Evolutionary conservation across 768 basidiomycete genomes (phyloP).

Genomic region (Asterophora lycoperdoides): DNA sequence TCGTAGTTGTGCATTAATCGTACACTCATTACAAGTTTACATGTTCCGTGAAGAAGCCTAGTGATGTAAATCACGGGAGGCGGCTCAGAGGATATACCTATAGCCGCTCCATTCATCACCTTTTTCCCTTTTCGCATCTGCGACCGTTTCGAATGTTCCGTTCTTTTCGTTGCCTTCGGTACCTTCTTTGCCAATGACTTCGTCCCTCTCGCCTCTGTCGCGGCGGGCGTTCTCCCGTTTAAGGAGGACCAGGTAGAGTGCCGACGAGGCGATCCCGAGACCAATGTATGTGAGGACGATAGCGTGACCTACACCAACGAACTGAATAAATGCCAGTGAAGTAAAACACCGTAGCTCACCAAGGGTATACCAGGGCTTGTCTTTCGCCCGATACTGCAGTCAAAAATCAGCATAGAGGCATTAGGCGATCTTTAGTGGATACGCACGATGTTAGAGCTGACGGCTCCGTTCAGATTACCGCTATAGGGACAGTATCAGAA

Average conservation of each 20-base stretch:
- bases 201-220: slow-evolving; percentile 64
- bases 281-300: slow-evolving; percentile 71
- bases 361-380: slow-evolving; percentile 66
- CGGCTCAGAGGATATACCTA: slow-evolving; percentile 51
- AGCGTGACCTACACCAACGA: slow-evolving; percentile 20
- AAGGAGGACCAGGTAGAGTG: slow-evolving; percentile 38
- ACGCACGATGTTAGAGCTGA: slow-evolving; percentile 70
- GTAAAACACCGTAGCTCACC: slow-evolving; percentile 19
- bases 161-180: slow-evolving; percentile 42
- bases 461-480: slow-evolving; percentile 73
- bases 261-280: slow-evolving; percentile 51
- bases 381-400: slow-evolving; percentile 54
- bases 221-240: slow-evolving; percentile 60
- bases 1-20: background rate
- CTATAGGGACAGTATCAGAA: slow-evolving; percentile 25
- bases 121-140: slow-evolving; percentile 64
- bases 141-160: slow-evolving; percentile 52
- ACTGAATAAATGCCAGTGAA: background rate
- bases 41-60: background rate
- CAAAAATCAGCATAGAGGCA: background rate
- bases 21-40: slow-evolving; percentile 1
- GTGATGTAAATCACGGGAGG: too few species aligned
- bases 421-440: background rate
- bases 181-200: slow-evolving; percentile 53
- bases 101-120: slow-evolving; percentile 78